Evolutionary conservation across 257 asterid genomes (phyloP), one percentile per base, ranked within the genome.

Genomic region (Misopates orontium): DNA sequence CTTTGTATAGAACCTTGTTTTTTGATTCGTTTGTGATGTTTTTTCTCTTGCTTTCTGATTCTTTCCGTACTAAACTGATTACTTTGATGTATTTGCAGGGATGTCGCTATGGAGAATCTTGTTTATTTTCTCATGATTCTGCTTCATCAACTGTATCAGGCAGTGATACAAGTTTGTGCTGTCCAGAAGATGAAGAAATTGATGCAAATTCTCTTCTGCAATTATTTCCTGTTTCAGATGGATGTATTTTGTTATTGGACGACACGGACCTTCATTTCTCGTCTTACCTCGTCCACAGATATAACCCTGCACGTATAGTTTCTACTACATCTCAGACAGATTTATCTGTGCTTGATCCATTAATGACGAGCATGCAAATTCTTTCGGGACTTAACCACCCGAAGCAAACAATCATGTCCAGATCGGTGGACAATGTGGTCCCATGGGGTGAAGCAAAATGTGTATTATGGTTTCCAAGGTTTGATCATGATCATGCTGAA

Each of bases 391-490:
- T 82, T 65, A 63, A 84, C 70, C 88, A 94, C 78, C 95, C 90
- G 31, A 65, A 71, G 69, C 75, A 78, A 71, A 83, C 95, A 36
- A 87, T 94, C 64, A 50, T 94, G 69, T 77, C 86, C 66, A 70
- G 49, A 19, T 78, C 68, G 20, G 75, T 75, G 51, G 73, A 70
- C 51, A 55, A 67, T 40, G 14, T 32, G 23, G 75, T 87, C 21
- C 92, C 91, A 2, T 94, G 99, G 99, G 60, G 44, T 41, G 77
- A 83, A 32, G 83, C 88, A 56, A 83, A 74, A 71, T 90, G 97
- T 56, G 75, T 85, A 18, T 79, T 90, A 50, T 94, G 99, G 99
- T 86, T 88, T 72, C 97, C 99, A 20, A 85, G 70, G 69, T 77
- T 85, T 68, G 84, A 71, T 39, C 15, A 55, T 58, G 96, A 68